Evolutionary conservation across 768 basidiomycete genomes (phyloP).

Genomic region (Hypholoma fasciculare): DNA sequence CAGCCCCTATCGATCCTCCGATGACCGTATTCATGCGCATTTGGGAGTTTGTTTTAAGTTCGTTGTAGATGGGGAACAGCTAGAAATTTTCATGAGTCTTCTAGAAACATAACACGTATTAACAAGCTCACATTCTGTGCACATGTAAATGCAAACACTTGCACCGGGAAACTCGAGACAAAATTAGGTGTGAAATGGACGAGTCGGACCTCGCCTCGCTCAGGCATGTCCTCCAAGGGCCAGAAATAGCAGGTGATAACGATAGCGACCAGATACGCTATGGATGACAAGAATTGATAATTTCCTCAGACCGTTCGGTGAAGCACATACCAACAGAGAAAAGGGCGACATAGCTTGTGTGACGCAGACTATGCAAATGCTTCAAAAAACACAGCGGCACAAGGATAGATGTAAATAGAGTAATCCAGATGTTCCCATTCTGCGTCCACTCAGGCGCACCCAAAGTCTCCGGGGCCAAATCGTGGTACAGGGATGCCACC

Average conservation of each 20-base stretch:
- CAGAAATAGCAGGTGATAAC: conserved; percentile 80
- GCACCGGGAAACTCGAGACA: conserved; percentile 87
- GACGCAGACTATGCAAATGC: conserved; percentile 80
- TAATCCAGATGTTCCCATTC: conserved; percentile 82
- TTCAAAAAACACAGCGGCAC: conserved; percentile 84
- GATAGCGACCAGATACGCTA: conserved; percentile 77
- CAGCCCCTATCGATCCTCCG: conserved; percentile 81
- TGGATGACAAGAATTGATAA: neutral
- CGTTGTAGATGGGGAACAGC: conserved; percentile 95
- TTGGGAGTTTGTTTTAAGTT: conserved; percentile 81
- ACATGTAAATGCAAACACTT: conserved; percentile 92
- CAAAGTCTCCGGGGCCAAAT: conserved; percentile 60
- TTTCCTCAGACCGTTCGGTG: neutral
- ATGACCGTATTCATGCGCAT: conserved; percentile 86
- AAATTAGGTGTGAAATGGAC: conserved; percentile 79
- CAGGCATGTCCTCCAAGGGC: conserved; percentile 64
- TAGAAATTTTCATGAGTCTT: conserved; percentile 27
- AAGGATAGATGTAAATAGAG: conserved; percentile 71
- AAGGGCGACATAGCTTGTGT: conserved; percentile 89
- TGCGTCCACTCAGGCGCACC: conserved; percentile 77
- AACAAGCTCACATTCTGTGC: conserved; percentile 76
- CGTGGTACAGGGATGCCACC: conserved; percentile 78
- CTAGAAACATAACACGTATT: conserved; percentile 19
- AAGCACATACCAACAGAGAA: conserved; percentile 71
- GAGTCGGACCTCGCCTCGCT: conserved; percentile 66